Evolutionary conservation across 768 basidiomycete species (phyloP).

Genomic region (Phlebiopsis flavidoalba): DNA sequence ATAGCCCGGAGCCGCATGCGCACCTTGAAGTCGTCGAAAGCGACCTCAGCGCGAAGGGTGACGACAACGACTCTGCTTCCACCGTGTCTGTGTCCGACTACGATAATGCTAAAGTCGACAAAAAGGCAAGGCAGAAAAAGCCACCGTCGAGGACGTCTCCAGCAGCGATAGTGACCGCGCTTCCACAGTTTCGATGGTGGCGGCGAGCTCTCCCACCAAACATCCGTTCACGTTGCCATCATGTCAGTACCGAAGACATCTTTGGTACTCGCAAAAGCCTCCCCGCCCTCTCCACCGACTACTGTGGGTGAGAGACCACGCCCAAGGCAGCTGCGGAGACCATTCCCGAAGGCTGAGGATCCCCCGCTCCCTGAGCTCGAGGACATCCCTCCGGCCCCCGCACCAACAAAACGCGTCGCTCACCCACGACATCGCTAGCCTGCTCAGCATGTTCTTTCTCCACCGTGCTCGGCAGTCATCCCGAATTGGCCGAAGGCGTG

Average conservation of each 20-base stretch:
- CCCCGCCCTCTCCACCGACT: slow-evolving; percentile 2
- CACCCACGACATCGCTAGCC: slow-evolving; percentile 56
- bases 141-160: slow-evolving; percentile 24
- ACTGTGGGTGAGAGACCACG: slow-evolving; percentile 7
- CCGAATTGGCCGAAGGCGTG: slow-evolving; percentile 65
- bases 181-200: slow-evolving; percentile 37
- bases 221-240: slow-evolving; percentile 52
- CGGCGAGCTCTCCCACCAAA: slow-evolving; percentile 43
- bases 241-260: slow-evolving; percentile 11
- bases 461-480: slow-evolving; percentile 55
- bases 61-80: slow-evolving; percentile 16
- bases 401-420: slow-evolving; percentile 41
- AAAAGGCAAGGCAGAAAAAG: slow-evolving; percentile 49
- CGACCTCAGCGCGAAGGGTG: slow-evolving; percentile 27
- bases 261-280: slow-evolving; percentile 12
- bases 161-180: slow-evolving; percentile 22
- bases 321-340: slow-evolving; percentile 5
- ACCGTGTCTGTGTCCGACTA: slow-evolving; percentile 19
- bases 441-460: slow-evolving; percentile 57
- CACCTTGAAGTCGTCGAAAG: slow-evolving; percentile 56
- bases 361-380: slow-evolving; percentile 49
- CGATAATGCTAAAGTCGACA: slow-evolving; percentile 25
- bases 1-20: slow-evolving; percentile 48
- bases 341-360: slow-evolving; percentile 29
- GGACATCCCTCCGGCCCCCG: slow-evolving; percentile 18